Conservation (phyloP, 371 early-diverging fungal genomes). For the Saksenaea oblongispora region DNA sequence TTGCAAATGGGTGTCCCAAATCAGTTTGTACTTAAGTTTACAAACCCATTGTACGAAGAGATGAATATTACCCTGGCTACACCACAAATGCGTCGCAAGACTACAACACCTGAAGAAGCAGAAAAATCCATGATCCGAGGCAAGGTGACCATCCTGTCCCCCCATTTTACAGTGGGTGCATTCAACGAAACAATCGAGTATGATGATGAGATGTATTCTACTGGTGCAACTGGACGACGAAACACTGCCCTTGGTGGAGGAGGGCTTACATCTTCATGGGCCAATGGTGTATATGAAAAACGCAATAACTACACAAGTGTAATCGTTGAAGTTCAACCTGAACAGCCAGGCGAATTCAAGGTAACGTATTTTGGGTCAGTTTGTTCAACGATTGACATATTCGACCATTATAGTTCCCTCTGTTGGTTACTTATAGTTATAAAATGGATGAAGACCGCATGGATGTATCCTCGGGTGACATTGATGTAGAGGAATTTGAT, state of each 20-base stretch:
- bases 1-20: slow-evolving; percentile 56
- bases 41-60: slow-evolving; percentile 82
- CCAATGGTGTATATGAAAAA: slow-evolving; percentile 57
- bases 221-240: slow-evolving; percentile 17
- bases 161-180: slow-evolving; percentile 72
- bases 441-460: slow-evolving; percentile 57
- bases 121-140: slow-evolving; percentile 21
- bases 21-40: slow-evolving; percentile 76
- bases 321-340: slow-evolving; percentile 58
- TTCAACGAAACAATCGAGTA: slow-evolving; percentile 86
- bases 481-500: slow-evolving; percentile 40
- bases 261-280: slow-evolving; percentile 32
- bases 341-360: slow-evolving; percentile 50
- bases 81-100: slow-evolving; percentile 31
- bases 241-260: background rate
- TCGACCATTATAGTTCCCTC: slow-evolving; percentile 53
- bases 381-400: background rate
- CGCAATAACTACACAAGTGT: slow-evolving; percentile 64
- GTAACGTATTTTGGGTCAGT: slow-evolving; percentile 20
- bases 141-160: slow-evolving; percentile 63
- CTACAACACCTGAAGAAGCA: slow-evolving; percentile 14
- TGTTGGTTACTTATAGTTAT: slow-evolving; percentile 63
- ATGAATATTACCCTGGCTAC: slow-evolving; percentile 67
- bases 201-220: slow-evolving; percentile 62
- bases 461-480: slow-evolving; percentile 51